Evolutionary conservation across 2,329 filamentous ascomycete species (phyloP), one percentile per base, ranked within the genome.

Genomic region (Zasmidium angulare): DNA sequence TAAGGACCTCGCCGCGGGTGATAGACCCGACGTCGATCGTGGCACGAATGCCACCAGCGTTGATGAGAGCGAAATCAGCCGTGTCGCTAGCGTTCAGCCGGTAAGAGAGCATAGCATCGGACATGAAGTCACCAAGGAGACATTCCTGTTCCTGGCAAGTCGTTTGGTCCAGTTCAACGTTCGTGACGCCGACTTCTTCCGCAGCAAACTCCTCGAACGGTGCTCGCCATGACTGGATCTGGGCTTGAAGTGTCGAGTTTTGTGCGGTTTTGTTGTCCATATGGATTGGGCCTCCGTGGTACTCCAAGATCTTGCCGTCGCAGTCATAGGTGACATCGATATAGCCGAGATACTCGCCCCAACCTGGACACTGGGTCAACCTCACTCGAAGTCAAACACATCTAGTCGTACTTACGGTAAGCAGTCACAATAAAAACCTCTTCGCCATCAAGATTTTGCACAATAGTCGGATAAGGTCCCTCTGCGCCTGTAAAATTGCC

Each of bases 391-490:
- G 11, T 2, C 11, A 1, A 9, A 56, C 59, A 59, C n/a, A 17
- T 4, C n/a, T 7, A 17, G 36, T 3, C 4, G 3, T 3, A 43
- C 36, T 43, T 17, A 43, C 85, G 82, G 69, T 86, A 89, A 1
- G 86, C 83, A 7, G 85, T 87, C 19, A 89, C 86, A 66, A 88
- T 81, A 68, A 88, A 89, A 52, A 89, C 86, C 66, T 89, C 86
- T 31, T 88, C 83, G 48, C 84, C 86, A 52, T 84, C 81, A 62
- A 78, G 72, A 70, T 89, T 87, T 24, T 81, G 74, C 54, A 81
- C 80, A 53, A 89, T 84, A 14, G 86, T 89, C 1, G 86, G 86
- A 68, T 89, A 89, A 9, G 81, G 77, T 31, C 86, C 86, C 66
- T 80, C 77, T 14, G 85, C 82, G 22, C 78, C 79, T n/a, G 78